phyloP scores from a whole-genome alignment of 1,284 basidiomycete species.

The Exsudoporus floridanus region DNA sequence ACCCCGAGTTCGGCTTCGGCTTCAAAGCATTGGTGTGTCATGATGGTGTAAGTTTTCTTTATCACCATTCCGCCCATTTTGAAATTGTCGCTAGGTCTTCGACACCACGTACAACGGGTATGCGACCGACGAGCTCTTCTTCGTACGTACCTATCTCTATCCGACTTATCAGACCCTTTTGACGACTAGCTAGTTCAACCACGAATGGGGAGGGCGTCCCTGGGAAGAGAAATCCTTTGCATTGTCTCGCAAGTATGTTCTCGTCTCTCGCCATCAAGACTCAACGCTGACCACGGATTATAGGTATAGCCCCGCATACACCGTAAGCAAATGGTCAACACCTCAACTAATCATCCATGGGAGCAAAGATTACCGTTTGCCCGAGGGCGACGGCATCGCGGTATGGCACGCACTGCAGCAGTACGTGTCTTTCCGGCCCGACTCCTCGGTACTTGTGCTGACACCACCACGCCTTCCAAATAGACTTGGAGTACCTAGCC shows the following conservation, averaged over 20 bases:
- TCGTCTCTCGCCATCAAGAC: neutral
- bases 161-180: neutral
- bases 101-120: constrained; percentile 73
- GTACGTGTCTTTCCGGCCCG: constrained; percentile 44
- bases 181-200: constrained; percentile 59
- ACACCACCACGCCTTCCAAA: neutral
- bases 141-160: constrained; percentile 49
- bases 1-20: constrained; percentile 79
- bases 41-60: constrained; percentile 62
- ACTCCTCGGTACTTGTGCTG: neutral
- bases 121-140: constrained; percentile 85
- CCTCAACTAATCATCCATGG: constrained; percentile 85
- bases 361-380: constrained; percentile 82
- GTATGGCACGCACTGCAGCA: constrained; percentile 80
- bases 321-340: constrained; percentile 80
- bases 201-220: constrained; percentile 80
- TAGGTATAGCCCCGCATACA: constrained; percentile 74
- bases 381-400: constrained; percentile 80
- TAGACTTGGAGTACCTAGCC: constrained; percentile 73
- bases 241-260: constrained; percentile 53
- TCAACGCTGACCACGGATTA: neutral
- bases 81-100: constrained; percentile 48
- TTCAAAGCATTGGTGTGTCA: constrained; percentile 91
- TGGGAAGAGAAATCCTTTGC: constrained; percentile 65
- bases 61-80: neutral